Evolutionary conservation across 805 yeast genomes (phyloP).

Genomic region (Barnettozyma populi): DNA sequence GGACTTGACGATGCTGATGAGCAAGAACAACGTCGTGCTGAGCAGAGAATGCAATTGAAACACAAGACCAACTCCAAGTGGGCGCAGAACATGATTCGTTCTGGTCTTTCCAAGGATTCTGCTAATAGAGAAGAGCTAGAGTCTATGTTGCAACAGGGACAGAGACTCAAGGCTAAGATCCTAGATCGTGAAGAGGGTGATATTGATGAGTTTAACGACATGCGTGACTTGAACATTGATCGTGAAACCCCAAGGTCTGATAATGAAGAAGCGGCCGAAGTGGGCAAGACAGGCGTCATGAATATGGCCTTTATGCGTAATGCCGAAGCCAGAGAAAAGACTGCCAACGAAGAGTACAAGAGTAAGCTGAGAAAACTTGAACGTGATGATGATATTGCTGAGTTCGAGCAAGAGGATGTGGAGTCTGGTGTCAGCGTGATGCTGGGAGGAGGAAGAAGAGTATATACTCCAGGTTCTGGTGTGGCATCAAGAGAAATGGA

Average conservation of each 20-base stretch:
- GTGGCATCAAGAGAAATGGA: constrained; percentile 28
- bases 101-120: constrained; percentile 86
- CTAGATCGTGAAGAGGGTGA: constrained; percentile 47
- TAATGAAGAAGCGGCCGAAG: constrained; percentile 31
- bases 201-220: constrained; percentile 34
- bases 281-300: constrained; percentile 85
- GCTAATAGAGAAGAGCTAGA: constrained; percentile 84
- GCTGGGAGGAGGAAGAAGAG: constrained; percentile 73
- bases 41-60: constrained; percentile 86
- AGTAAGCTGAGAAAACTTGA: constrained; percentile 46
- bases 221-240: constrained; percentile 44
- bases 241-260: constrained; percentile 39
- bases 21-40: constrained; percentile 71
- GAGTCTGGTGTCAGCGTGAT: constrained; percentile 40
- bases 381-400: constrained; percentile 39
- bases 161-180: constrained; percentile 65
- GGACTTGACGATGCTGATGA: constrained; percentile 51
- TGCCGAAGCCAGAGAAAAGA: constrained; percentile 68
- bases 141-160: constrained; percentile 89
- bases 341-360: constrained; percentile 50
- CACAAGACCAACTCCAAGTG: constrained; percentile 86
- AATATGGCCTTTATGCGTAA: constrained; percentile 94
- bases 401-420: constrained; percentile 31
- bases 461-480: constrained; percentile 56
- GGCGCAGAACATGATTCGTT: constrained; percentile 86